Evolutionary conservation across 495 filamentous ascomycete species (phyloP).

Genomic region (Trichoderma asperelloides): DNA sequence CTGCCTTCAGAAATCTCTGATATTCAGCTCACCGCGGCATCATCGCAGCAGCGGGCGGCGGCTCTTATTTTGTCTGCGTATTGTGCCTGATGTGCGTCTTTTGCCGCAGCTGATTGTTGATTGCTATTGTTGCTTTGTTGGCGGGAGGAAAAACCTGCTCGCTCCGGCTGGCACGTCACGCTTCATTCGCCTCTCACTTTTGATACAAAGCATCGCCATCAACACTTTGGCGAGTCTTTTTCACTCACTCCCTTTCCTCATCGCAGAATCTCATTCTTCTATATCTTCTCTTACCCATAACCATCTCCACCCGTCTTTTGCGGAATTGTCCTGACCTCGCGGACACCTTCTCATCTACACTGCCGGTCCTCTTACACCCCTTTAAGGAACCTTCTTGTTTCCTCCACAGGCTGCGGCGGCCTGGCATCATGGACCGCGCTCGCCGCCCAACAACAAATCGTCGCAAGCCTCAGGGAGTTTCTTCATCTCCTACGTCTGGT

Average conservation of each 20-base stretch:
- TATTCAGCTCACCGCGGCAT: not conserved
- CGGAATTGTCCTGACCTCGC: not conserved
- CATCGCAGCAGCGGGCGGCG: not conserved
- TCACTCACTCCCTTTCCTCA: not conserved
- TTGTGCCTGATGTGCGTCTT: not conserved
- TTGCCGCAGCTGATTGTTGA: not conserved
- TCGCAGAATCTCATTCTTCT: not conserved
- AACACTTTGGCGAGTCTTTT: not conserved
- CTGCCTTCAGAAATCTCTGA: not conserved
- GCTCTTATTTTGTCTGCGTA: not conserved
- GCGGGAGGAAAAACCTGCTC: not conserved
- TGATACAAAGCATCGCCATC: not conserved
- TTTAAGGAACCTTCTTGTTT: not conserved
- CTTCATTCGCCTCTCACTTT: not conserved
- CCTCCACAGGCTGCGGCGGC: not conserved
- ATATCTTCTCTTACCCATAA: not conserved
- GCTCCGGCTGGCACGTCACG: not conserved
- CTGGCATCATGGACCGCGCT: slow-evolving; percentile 9
- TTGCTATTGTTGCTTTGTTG: not conserved
- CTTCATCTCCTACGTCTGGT: not conserved
- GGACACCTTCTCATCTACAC: not conserved
- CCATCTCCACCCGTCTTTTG: not conserved
- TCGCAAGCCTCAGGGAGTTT: not conserved
- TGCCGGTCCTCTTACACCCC: slow-evolving; percentile 6
- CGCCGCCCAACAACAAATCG: slow-evolving; percentile 1